A percentile compares a stretch with the other conserved stretches of the same genome.
Evolutionary conservation across 2,329 filamentous ascomycete genomes (phyloP).

Genomic region (Phialocephala sp.): DNA sequence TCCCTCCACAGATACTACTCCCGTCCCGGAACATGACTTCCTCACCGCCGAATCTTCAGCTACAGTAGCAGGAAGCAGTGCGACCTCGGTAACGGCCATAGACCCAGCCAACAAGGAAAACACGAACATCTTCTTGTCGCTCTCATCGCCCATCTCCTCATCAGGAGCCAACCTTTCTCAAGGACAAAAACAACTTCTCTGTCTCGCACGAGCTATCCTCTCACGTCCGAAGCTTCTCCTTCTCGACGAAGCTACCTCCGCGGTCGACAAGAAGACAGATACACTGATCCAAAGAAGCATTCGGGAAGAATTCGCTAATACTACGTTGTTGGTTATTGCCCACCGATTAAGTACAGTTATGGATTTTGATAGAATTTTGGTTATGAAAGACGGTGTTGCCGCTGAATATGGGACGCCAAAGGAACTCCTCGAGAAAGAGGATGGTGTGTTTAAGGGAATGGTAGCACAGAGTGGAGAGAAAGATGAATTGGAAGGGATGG

Average conservation of each 20-base stretch:
- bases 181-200: conserved; percentile 92
- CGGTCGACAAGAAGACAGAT: conserved; percentile 78
- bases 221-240: conserved; percentile 87
- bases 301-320: conserved; percentile 70
- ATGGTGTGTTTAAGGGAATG: conserved; percentile 35
- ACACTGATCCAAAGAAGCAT: conserved; percentile 75
- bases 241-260: conserved; percentile 87
- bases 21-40: conserved; percentile 13
- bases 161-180: conserved; percentile 63
- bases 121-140: conserved; percentile 43
- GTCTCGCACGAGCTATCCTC: conserved; percentile 85
- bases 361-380: conserved; percentile 75
- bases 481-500: conserved; percentile 23
- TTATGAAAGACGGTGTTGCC: conserved; percentile 68
- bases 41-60: conserved; percentile 6
- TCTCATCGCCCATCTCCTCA: conserved; percentile 68
- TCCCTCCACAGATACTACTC: conserved; percentile 16
- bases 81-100: conserved; percentile 19
- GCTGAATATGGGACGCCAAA: conserved; percentile 69
- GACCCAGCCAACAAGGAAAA: conserved; percentile 22
- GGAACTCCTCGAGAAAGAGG: conserved; percentile 51
- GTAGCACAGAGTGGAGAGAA: conserved; percentile 34
- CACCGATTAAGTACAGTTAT: conserved; percentile 77
- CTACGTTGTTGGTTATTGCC: conserved; percentile 74
- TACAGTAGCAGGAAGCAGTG: conserved; percentile 12